Evolutionary conservation across 805 yeast genomes (phyloP).

Genomic region (Priceomyces melissophilus): DNA sequence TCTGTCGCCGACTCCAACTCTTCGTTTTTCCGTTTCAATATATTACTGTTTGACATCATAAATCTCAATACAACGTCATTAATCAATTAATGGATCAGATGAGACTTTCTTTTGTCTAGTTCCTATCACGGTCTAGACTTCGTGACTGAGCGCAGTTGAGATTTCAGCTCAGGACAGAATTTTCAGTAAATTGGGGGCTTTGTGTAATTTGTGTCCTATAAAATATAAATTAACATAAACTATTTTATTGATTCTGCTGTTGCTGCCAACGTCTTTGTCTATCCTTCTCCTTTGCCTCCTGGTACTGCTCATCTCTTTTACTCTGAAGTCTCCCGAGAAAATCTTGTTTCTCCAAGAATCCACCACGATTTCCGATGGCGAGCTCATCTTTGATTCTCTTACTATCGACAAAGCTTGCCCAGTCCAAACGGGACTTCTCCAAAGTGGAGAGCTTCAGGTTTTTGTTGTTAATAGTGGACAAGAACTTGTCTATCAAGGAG

Average conservation of each 20-base stretch:
- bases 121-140: no score
- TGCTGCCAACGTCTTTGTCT: slow-evolving; percentile 13
- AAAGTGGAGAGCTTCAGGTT: slow-evolving; percentile 78
- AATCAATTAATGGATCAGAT: no score
- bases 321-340: slow-evolving; percentile 75
- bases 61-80: no score
- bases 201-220: no score
- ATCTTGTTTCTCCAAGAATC: slow-evolving; percentile 87
- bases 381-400: slow-evolving; percentile 83
- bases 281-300: slow-evolving; percentile 39
- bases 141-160: no score
- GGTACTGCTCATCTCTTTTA: slow-evolving; percentile 49
- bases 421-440: slow-evolving; percentile 89
- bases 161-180: no score
- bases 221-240: no score
- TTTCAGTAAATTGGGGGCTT: no score
- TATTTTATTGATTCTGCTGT: slow-evolving; percentile 4
- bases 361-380: slow-evolving; percentile 76
- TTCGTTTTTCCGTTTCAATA: slow-evolving; percentile 68
- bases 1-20: slow-evolving; percentile 42
- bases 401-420: slow-evolving; percentile 91
- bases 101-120: no score
- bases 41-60: slow-evolving; percentile 15
- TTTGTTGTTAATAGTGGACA: slow-evolving; percentile 58
- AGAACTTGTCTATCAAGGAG: slow-evolving; percentile 72